Base-by-base conservation (phyloP, 2,329 filamentous ascomycete species). In the Ascomycota sp. region DNA sequence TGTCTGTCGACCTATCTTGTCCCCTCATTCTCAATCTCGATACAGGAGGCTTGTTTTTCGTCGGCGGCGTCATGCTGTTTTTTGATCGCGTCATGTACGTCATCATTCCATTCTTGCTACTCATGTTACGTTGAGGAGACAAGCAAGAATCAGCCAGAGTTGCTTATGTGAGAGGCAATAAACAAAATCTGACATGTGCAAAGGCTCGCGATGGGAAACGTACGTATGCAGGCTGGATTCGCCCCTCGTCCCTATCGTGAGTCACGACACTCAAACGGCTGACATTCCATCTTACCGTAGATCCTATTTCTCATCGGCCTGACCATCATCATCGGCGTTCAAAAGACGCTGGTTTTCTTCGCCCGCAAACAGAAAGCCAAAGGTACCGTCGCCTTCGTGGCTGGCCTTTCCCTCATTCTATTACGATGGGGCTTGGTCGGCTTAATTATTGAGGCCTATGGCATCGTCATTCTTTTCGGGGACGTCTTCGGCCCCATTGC, bases 281-380 rank as follows among this genome's bases (percentile, higher is more conserved):
- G 11, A 13, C 25, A 28, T 34, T 39, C 33, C 25, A 7, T 8
- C 37, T 32, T 33, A 32, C 36, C 9, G 13, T 38, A 92, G 82
- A 91, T 98, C 55, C 82, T 98, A 54, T 95, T 98, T 66, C 72
- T 98, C 35, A 81, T 92, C 59, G 89, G 89, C 53, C 72, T 98
- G 24, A 92, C 84, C 25, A 77, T 95, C 38, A 91, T 95, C 47
- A 92, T 98, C 58, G 89, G 89, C 30, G 69, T 81, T 21, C 69
- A 78, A 54, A 93, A 93, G 53, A 95, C 89, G 0, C 63, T 86
- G 41, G 64, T 78, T 51, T 98, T 98, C 72, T 98, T 98, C 62
- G 80, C 83, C 34, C 77, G 89, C 39, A 76, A 74, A 45, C 82
- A 93, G 52, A 98, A 98, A 57, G 70, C 81, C 47, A 83, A 83